Evolutionary conservation across 805 yeast species (phyloP).

Genomic region (Metschnikowia orientalis): DNA sequence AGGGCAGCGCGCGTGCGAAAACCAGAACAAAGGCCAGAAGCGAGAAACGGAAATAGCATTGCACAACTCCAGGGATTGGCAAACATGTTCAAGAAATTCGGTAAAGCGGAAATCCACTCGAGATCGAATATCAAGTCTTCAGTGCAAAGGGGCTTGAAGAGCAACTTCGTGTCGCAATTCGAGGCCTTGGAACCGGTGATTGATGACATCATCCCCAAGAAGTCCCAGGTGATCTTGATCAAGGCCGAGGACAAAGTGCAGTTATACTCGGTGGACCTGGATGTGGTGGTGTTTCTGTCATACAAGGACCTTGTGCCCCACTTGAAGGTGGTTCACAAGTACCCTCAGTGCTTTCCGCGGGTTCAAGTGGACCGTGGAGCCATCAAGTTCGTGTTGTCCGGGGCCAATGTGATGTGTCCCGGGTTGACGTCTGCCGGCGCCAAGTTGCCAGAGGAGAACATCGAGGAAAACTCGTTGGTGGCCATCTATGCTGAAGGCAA

Average conservation of each 20-base stretch:
- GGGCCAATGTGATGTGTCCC: constrained; percentile 97
- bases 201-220: constrained; percentile 84
- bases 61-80: not conserved
- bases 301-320: constrained; percentile 77
- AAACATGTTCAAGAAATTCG: constrained; percentile 57
- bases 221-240: constrained; percentile 70
- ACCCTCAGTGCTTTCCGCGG: constrained; percentile 77
- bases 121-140: constrained; percentile 91
- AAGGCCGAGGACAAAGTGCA: constrained; percentile 90
- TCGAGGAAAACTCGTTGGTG: constrained; percentile 67
- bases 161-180: constrained; percentile 68
- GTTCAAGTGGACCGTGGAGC: constrained; percentile 96
- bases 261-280: constrained; percentile 65
- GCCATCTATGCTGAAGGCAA: constrained; percentile 90
- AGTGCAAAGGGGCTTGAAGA: constrained; percentile 82
- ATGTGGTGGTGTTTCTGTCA: constrained; percentile 75
- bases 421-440: constrained; percentile 89
- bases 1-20: constrained; percentile 2
- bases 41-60: not conserved
- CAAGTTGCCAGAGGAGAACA: constrained; percentile 65
- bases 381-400: constrained; percentile 89
- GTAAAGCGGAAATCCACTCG: constrained; percentile 83
- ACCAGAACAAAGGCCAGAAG: constrained; percentile 2
- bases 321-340: constrained; percentile 69
- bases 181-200: constrained; percentile 71